Evolutionary conservation across 495 filamentous ascomycete species (phyloP).

Genomic region (Penicillium odoratum): DNA sequence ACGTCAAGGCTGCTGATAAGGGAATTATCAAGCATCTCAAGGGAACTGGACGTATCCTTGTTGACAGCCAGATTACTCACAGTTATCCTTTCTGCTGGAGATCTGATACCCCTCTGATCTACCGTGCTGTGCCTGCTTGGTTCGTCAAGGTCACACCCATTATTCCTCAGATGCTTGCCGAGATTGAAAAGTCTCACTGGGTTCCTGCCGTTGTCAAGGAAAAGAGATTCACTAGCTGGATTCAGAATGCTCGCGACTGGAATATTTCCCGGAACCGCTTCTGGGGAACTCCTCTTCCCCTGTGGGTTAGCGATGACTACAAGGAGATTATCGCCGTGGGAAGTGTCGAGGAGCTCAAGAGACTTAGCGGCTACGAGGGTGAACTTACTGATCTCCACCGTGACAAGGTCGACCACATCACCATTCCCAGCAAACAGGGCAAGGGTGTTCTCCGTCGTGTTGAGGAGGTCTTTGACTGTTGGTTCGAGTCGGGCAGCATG

Average conservation of each 20-base stretch:
- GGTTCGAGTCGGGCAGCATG: constrained; percentile 95
- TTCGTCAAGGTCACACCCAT: constrained; percentile 86
- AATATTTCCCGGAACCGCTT: constrained; percentile 94
- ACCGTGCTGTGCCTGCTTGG: constrained; percentile 92
- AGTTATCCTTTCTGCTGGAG: constrained; percentile 96
- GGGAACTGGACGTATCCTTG: constrained; percentile 73
- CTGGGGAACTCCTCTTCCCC: constrained; percentile 93
- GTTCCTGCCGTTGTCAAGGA: constrained; percentile 92
- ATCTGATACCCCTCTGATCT: constrained; percentile 93
- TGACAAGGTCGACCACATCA: constrained; percentile 94
- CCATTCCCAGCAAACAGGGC: constrained; percentile 88
- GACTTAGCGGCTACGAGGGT: constrained; percentile 80
- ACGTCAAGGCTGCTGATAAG: constrained; percentile 95
- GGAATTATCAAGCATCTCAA: constrained; percentile 91
- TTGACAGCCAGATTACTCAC: constrained; percentile 89
- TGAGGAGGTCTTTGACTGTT: constrained; percentile 96
- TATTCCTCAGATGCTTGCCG: constrained; percentile 85
- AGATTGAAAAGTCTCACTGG: constrained; percentile 92
- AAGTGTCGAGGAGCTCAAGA: constrained; percentile 81
- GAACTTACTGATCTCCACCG: constrained; percentile 90
- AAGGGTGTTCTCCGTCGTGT: constrained; percentile 81
- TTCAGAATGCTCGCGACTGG: constrained; percentile 92
- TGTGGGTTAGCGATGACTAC: constrained; percentile 89
- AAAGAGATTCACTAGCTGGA: constrained; percentile 84
- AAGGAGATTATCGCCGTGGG: constrained; percentile 87